Evolutionary conservation across 441 rosid species (phyloP), one percentile per base, ranked within the genome.

Genomic region (Jatropha podagrica): DNA sequence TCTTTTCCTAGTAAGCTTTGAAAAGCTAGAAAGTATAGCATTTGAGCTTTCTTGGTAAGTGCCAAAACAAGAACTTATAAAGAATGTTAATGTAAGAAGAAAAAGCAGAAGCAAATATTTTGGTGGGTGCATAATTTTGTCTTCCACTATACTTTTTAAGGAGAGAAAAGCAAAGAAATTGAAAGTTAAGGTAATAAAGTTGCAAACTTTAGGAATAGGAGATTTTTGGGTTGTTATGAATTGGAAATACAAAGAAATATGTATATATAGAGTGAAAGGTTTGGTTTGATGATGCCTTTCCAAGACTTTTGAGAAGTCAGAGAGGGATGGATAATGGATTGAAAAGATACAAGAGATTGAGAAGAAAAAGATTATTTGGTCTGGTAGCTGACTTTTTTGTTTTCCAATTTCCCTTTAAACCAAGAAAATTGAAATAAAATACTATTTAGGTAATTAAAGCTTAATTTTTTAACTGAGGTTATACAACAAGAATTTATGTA

Each of bases 1-100:
- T 1, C 0, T 9, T 15, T 48, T 46, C 40, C 68, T 41, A 2
- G 4, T 32, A 12, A 63, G 54, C 71, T 60, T 68, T 46, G 62
- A 8, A 69, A 44, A 71, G 65, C 52, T 23, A 14, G 65, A 67
- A 23, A n/a, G 68, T 17, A 51, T 65, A 40, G 48, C 74, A 60
- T 51, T 79, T 38, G 48, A 72, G 68, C 61, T 42, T 60, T 73
- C 71, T 9, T 46, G 69, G 65, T 71, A 73, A n/a, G 51, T 62
- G n/a, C 83, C 70, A 75, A 77, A 73, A 66, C 85, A 76, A 32
- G 66, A 68, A 54, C n/a, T 52, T 52, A 70, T 37, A 5, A 76
- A n/a, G 64, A 68, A 76, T 75, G 74, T 42, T 26, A 72, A 37
- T 2, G 18, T 14, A 52, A 76, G 9, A 51, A 81, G 20, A 44